Percentiles rank a stretch among this genome's conserved stretches.
Evolutionary conservation across 345 rosid species (phyloP).

Genomic region (Bruguiera parviflora): DNA sequence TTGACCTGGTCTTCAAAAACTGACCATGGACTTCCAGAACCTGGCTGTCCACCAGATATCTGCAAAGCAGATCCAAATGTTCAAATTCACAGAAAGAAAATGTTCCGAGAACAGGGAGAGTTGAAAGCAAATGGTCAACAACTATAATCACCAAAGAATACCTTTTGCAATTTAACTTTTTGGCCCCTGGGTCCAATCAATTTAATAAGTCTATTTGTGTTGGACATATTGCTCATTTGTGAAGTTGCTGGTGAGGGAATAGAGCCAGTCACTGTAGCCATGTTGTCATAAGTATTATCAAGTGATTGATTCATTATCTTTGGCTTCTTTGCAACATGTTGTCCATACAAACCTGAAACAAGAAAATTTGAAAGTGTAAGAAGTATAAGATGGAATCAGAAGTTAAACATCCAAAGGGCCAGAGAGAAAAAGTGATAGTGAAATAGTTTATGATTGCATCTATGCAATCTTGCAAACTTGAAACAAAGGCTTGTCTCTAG

Average conservation of each 20-base stretch:
- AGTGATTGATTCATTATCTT: conserved; percentile 61
- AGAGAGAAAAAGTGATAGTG: background rate
- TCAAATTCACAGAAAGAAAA: conserved; percentile 21
- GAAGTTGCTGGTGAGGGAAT: conserved; percentile 84
- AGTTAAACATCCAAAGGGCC: background rate
- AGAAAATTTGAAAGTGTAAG: conserved; percentile 18
- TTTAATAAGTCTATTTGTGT: conserved; percentile 70
- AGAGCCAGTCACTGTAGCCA: conserved; percentile 52
- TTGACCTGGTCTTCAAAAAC: conserved; percentile 96
- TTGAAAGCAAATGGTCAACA: background rate
- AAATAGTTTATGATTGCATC: background rate
- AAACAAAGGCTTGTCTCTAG: too few relatives aligned
- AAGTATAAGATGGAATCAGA: conserved; percentile 2
- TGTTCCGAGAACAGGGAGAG: background rate
- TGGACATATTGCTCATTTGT: conserved; percentile 93
- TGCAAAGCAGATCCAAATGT: conserved; percentile 35
- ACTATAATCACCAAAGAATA: conserved; percentile 30
- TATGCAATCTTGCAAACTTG: too few relatives aligned
- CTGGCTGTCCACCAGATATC: conserved; percentile 71
- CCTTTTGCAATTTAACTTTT: conserved; percentile 78
- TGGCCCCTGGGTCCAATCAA: conserved; percentile 63
- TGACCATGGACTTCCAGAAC: conserved; percentile 89
- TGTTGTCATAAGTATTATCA: conserved; percentile 61
- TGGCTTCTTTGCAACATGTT: conserved; percentile 67
- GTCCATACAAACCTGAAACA: conserved; percentile 64